These are phyloP conservation scores for Torulaspora microellipsoides DNA, from an alignment of 805 yeast genomes.

Conservation along the genomic window DNA sequence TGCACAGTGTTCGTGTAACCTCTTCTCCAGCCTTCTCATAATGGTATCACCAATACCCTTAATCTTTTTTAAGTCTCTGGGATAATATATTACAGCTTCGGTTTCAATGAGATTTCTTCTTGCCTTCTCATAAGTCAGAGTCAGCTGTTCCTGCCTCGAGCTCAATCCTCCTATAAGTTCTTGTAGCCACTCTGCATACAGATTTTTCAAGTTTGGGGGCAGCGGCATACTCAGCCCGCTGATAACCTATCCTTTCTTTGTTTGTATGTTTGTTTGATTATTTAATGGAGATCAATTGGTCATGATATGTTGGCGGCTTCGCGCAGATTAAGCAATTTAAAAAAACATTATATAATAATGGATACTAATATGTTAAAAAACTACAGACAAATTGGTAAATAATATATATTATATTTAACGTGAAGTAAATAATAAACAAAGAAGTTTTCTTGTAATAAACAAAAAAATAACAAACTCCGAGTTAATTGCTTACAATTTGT, in stretches of 20 bases:
- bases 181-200: constrained; percentile 57
- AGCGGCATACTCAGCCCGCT: constrained; percentile 34
- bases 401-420: constrained; percentile 10
- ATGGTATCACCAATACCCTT: constrained; percentile 72
- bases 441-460: background rate
- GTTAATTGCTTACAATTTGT: constrained; percentile 57
- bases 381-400: constrained; percentile 18
- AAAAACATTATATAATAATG: background rate
- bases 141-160: constrained; percentile 48
- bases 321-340: too few species aligned
- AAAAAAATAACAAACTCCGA: constrained; percentile 11
- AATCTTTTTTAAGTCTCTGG: constrained; percentile 54
- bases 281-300: too few species aligned
- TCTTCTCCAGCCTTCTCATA: constrained; percentile 45
- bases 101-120: constrained; percentile 44
- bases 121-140: constrained; percentile 53
- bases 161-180: constrained; percentile 45
- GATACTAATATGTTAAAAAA: constrained; percentile 12
- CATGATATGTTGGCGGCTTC: too few species aligned
- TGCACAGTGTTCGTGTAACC: constrained; percentile 51
- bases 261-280: too few species aligned
- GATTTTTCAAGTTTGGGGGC: constrained; percentile 46
- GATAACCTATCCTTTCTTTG: too few species aligned
- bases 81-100: constrained; percentile 45
- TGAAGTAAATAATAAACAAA: constrained; percentile 4